Base-by-base conservation (phyloP, 1,284 basidiomycete species). In the Rhodotorula sp. region DNA sequence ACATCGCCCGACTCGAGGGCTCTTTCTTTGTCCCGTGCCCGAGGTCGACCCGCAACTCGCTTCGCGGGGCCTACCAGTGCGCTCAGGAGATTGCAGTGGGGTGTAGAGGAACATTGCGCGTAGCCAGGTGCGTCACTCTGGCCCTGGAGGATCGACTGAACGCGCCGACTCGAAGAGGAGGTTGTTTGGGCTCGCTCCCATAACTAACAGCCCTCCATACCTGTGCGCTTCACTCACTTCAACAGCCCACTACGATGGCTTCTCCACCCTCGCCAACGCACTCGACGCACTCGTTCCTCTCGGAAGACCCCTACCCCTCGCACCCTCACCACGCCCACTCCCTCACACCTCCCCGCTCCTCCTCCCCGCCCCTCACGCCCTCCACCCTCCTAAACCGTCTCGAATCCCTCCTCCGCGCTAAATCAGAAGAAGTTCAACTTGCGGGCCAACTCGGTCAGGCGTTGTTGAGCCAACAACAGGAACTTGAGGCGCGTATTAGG, bases 401-500 rank as follows among this genome's bases (percentile, higher is more conserved):
- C 26, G 89, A 93, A 77, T 82, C 83, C 66, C 86, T 94, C 69
- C 86, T 96, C 72, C 90, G 92, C 81, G 85, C 83, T 80, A 96
- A 96, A 83, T 89, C 92, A 79, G 87, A 88, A 78, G 92, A 96
- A 80, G 87, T 95, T 54, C 88, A 92, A 74, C 89, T 92, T 74
- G 91, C 92, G 11, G 92, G 90, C 53, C 88, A 88, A 66, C 87
- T 96, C 79, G 93, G 94, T 61, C 91, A 94, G 81, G 89, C 90
- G 80, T 87, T 97, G 75, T 87, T 95, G 70, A 86, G 87, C 34
- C 94, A 96, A 83, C 92, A 92, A 80, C 88, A 90, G 81, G 91
- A 95, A 79, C 86, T 96, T 71, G 91, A 94, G 81, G 87, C 89
- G 76, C 86, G 91, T 57, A 91, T 96, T 70, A 84, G 86, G 59